Evolutionary conservation across 164 flowering plant genomes (phyloP).

Genomic region (Magnolia sinica): DNA sequence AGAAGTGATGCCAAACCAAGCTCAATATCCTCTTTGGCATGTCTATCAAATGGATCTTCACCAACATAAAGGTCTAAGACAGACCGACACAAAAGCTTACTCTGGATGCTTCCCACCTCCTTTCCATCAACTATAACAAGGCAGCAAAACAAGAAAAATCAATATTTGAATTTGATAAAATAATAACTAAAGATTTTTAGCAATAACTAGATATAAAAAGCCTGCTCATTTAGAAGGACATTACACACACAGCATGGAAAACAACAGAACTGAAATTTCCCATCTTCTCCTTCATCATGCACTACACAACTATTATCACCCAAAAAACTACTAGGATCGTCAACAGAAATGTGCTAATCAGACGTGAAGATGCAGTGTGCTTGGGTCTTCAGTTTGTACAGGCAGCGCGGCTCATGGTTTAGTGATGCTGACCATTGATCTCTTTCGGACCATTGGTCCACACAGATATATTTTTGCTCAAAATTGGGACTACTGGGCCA

Average conservation of each 20-base stretch:
- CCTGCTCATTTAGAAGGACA: background rate
- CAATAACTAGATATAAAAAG: slow-evolving; percentile 1
- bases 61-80: slow-evolving; percentile 83
- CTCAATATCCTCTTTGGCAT: slow-evolving; percentile 68
- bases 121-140: slow-evolving; percentile 73
- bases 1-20: slow-evolving; percentile 52
- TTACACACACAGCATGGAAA: background rate
- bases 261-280: background rate
- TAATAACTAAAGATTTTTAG: background rate
- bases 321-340: too few relatives aligned
- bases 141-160: background rate
- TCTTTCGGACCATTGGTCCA: too few relatives aligned
- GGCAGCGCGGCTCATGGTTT: too few relatives aligned
- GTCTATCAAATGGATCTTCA: slow-evolving; percentile 73
- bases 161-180: background rate
- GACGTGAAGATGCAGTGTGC: too few relatives aligned
- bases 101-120: slow-evolving; percentile 74
- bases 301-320: background rate
- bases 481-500: too few relatives aligned
- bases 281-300: background rate
- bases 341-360: too few relatives aligned
- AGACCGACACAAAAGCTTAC: slow-evolving; percentile 75
- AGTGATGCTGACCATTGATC: too few relatives aligned
- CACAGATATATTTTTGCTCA: too few relatives aligned
- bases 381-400: too few relatives aligned